Base-by-base conservation (phyloP, 2,329 filamentous ascomycete genomes). In the Beauveria sp. region DNA sequence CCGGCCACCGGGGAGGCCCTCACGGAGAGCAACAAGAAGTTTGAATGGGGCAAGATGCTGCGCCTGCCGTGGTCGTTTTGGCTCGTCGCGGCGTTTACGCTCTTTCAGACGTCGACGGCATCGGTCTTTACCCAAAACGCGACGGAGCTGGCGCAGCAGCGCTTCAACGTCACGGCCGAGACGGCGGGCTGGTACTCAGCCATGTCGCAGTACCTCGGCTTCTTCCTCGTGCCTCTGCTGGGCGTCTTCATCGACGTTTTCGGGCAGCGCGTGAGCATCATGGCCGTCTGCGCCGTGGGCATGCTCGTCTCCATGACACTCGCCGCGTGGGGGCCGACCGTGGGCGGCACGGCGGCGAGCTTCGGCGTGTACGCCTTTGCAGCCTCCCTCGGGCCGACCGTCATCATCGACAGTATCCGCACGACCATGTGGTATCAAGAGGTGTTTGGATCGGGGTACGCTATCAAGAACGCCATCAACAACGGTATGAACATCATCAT, bases 401-500 rank as follows among this genome's bases (percentile, higher is more conserved):
- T 79, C 3, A 83, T 86, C 62, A 84, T 87, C 57, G 84, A 87
- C 66, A 75, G 80, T 24, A 83, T 86, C 28, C 80, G 84, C 18
- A 85, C 84, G 0, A 77, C 78, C 0, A 79, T 87, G 69, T 85
- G 82, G 80, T 76, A 84, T 28, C 80, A 83, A 61, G 80, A 80
- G 2, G 80, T 84, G 0, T 87, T 86, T 62, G 84, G 84, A 0
- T 80, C 82, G 0, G 84, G 80, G 0, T 86, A 86, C 62, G 77
- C 82, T 1, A 70, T 85, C 61, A 87, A 87, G 62, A 79, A 86
- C 41, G 80, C 80, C 24, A 81, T 85, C 67, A 86, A 86, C 67
- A 87, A 87, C 68, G 80, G 78, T 34, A 85, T 85, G 81, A 84
- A 76, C 62, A 84, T 86, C 62, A 81, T 86, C 57, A 73, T 86